These are phyloP conservation scores for Raphanus hybrid DNA, from an alignment of 441 rosid genomes.

Conservation along the genomic window DNA sequence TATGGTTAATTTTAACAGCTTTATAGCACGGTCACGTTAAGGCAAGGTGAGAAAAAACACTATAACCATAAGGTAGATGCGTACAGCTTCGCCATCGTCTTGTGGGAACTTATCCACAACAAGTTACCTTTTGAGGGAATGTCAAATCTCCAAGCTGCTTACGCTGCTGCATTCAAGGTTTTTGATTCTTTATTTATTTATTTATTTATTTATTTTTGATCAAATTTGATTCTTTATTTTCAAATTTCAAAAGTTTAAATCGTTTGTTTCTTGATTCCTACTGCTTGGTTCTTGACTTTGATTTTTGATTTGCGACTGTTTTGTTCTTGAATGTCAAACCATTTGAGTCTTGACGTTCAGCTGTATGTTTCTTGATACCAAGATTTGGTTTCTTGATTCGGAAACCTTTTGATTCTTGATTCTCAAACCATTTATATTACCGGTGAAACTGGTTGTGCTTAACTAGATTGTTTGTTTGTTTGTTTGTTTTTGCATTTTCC, in stretches of 20 bases:
- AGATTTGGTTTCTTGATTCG: background rate
- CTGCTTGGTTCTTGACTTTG: background rate
- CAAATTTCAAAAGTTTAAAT: too few relatives aligned
- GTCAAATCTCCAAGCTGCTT: conserved; percentile 98
- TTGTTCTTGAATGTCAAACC: too few relatives aligned
- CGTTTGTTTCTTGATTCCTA: background rate
- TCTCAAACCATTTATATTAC: background rate
- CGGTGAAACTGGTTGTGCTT: background rate
- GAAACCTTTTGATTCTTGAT: background rate
- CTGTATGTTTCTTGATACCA: background rate
- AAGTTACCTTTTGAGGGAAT: conserved; percentile 98
- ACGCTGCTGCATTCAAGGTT: conserved; percentile 91
- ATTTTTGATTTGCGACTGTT: background rate
- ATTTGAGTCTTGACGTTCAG: background rate
- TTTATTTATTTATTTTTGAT: too few relatives aligned
- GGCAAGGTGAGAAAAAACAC: conserved; percentile 97
- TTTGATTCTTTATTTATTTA: too few relatives aligned
- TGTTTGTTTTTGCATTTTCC: background rate
- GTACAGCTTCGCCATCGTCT: conserved; percentile 89
- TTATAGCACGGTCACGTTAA: conserved; percentile 91
- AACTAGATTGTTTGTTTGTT: background rate
- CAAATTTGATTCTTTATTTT: too few relatives aligned
- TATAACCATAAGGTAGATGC: conserved; percentile 94
- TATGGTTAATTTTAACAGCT: conserved; percentile 51
- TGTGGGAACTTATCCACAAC: conserved; percentile 94